Evolutionary conservation across 768 basidiomycete species (phyloP).

Genomic region (Xerocomellus amylosporus): DNA sequence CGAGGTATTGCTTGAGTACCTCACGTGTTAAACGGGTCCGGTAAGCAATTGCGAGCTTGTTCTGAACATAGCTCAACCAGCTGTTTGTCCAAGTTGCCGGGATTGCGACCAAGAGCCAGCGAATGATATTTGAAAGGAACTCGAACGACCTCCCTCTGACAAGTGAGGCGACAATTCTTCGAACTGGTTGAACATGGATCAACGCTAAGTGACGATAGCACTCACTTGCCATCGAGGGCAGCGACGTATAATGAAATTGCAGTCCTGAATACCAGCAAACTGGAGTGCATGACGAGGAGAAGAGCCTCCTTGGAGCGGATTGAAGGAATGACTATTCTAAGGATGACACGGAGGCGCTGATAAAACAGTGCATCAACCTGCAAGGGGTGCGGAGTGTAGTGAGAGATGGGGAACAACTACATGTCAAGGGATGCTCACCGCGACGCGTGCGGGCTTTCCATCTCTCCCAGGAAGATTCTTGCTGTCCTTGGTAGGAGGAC

Average conservation of each 20-base stretch:
- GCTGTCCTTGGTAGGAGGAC: constrained; percentile 29
- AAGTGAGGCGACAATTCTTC: constrained; percentile 90
- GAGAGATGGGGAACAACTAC: not conserved
- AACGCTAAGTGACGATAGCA: constrained; percentile 8
- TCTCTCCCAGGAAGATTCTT: constrained; percentile 22
- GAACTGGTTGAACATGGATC: not conserved
- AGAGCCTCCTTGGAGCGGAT: constrained; percentile 84
- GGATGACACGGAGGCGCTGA: constrained; percentile 67
- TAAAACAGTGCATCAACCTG: constrained; percentile 94
- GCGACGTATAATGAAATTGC: constrained; percentile 94
- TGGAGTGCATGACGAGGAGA: constrained; percentile 84
- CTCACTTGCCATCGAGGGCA: constrained; percentile 85
- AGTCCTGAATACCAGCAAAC: constrained; percentile 84
- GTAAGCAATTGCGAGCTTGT: constrained; percentile 87
- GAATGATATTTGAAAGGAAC: constrained; percentile 81
- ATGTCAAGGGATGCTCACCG: constrained; percentile 44
- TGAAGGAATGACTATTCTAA: constrained; percentile 86
- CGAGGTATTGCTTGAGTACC: constrained; percentile 82
- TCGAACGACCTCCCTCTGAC: constrained; percentile 78
- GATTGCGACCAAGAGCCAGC: constrained; percentile 89
- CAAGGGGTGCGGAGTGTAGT: not conserved
- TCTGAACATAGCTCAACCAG: constrained; percentile 91
- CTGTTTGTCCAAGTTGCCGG: constrained; percentile 93
- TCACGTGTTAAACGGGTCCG: constrained; percentile 81
- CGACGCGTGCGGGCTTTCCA: constrained; percentile 58